Evolutionary conservation across 192 early-diverging fungal species (phyloP).

Genomic region (Backusella circina): DNA sequence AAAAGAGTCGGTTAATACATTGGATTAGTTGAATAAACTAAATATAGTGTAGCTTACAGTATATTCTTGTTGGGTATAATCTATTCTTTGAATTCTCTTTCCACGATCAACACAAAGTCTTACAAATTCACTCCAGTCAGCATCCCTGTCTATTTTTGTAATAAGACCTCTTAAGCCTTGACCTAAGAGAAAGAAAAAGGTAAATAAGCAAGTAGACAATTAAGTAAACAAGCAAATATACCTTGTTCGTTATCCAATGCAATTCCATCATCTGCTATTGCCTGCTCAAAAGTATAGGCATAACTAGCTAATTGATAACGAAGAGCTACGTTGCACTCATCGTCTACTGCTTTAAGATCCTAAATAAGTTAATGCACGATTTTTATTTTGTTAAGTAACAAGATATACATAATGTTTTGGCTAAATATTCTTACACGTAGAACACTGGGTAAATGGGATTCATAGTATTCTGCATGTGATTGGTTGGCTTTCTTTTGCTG

Average conservation of each 20-base stretch:
- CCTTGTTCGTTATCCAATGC: constrained; percentile 50
- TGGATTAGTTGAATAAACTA: neutral
- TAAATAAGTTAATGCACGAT: neutral
- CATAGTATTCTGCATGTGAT: constrained; percentile 73
- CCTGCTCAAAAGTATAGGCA: constrained; percentile 74
- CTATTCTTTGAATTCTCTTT: constrained; percentile 24
- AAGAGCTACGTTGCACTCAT: constrained; percentile 80
- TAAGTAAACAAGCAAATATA: neutral
- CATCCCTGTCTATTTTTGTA: constrained; percentile 61
- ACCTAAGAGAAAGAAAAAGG: constrained; percentile 8
- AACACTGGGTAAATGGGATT: constrained; percentile 79
- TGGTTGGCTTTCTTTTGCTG: constrained; percentile 74
- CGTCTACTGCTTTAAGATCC: constrained; percentile 68
- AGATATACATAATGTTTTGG: neutral
- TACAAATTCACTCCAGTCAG: constrained; percentile 54
- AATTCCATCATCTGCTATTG: constrained; percentile 68
- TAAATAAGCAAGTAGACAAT: neutral
- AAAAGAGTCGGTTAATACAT: neutral
- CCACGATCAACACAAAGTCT: constrained; percentile 33
- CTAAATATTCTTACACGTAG: constrained; percentile 53
- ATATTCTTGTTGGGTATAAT: constrained; percentile 41
- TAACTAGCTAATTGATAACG: constrained; percentile 79
- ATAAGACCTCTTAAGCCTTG: constrained; percentile 40
- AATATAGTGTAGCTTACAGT: constrained; percentile 29
- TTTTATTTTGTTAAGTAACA: constrained; percentile 32